These are phyloP conservation scores for Microbotryomycetes sp. DNA, from an alignment of 1,284 basidiomycete genomes.

Conservation along the genomic window DNA sequence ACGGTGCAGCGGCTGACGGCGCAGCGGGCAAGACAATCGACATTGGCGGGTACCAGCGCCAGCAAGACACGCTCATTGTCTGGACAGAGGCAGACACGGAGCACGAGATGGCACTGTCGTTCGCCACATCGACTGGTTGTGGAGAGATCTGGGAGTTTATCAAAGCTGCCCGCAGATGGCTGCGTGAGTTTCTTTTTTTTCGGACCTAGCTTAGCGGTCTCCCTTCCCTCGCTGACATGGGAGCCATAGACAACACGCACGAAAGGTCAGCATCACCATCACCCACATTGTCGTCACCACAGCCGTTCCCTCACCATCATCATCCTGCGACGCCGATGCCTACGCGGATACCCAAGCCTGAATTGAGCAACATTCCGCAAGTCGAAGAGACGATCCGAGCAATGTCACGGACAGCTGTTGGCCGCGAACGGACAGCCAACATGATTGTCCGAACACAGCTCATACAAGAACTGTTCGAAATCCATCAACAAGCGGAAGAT, in stretches of 20 bases:
- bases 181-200: constrained; percentile 3
- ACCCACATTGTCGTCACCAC: constrained; percentile 18
- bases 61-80: constrained; percentile 97
- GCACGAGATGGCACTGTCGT: constrained; percentile 90
- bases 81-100: constrained; percentile 83
- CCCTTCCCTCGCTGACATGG: not conserved
- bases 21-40: constrained; percentile 52
- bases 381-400: constrained; percentile 37
- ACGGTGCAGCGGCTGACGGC: constrained; percentile 22
- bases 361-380: constrained; percentile 38
- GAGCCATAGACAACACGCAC: no score
- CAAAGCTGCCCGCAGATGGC: constrained; percentile 38
- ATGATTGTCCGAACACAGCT: constrained; percentile 56
- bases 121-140: constrained; percentile 94
- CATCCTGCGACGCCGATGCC: constrained; percentile 9
- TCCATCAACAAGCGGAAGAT: constrained; percentile 83
- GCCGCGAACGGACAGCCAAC: constrained; percentile 51
- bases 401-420: constrained; percentile 51
- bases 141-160: constrained; percentile 97
- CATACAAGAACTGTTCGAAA: constrained; percentile 73
- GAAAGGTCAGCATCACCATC: constrained; percentile 9
- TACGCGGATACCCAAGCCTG: constrained; percentile 40
- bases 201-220: no score
- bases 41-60: constrained; percentile 79
- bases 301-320: constrained; percentile 5